These are phyloP conservation scores for Plenodomus tracheiphilus DNA, from an alignment of 2,329 filamentous ascomycete genomes.

Conservation along the genomic window DNA sequence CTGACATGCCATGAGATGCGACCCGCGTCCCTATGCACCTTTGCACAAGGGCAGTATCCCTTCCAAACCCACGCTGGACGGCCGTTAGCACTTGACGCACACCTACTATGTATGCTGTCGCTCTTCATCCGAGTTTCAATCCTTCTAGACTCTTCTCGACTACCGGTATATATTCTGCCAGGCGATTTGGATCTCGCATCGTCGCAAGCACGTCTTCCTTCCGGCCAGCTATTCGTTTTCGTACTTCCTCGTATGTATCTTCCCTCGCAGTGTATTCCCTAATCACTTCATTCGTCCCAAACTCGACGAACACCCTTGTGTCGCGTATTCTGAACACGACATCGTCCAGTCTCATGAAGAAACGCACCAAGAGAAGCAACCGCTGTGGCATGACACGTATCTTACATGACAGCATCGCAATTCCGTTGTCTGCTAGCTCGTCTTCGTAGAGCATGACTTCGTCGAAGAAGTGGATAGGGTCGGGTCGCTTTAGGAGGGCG, in stretches of 20 bases:
- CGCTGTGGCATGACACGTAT: constrained; percentile 88
- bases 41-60: neutral
- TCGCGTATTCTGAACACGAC: constrained; percentile 87
- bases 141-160: constrained; percentile 70
- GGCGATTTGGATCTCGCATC: constrained; percentile 76
- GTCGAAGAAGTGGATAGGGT: constrained; percentile 96
- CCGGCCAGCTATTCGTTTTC: constrained; percentile 58
- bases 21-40: neutral
- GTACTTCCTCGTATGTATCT: constrained; percentile 75
- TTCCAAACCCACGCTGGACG: neutral
- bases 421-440: constrained; percentile 96
- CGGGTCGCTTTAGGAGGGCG: constrained; percentile 81
- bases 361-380: constrained; percentile 79
- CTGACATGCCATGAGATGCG: neutral
- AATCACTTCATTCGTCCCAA: constrained; percentile 75
- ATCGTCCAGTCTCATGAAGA: constrained; percentile 92
- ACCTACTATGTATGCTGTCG: neutral
- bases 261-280: constrained; percentile 91
- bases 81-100: neutral
- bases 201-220: constrained; percentile 74
- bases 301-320: constrained; percentile 90
- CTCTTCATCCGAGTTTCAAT: constrained; percentile 42
- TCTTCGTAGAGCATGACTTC: constrained; percentile 96
- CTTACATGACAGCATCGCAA: constrained; percentile 87
- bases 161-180: constrained; percentile 62